Base-by-base conservation (phyloP, 352 stramenopile species). In the Globisporangium nagaii region DNA sequence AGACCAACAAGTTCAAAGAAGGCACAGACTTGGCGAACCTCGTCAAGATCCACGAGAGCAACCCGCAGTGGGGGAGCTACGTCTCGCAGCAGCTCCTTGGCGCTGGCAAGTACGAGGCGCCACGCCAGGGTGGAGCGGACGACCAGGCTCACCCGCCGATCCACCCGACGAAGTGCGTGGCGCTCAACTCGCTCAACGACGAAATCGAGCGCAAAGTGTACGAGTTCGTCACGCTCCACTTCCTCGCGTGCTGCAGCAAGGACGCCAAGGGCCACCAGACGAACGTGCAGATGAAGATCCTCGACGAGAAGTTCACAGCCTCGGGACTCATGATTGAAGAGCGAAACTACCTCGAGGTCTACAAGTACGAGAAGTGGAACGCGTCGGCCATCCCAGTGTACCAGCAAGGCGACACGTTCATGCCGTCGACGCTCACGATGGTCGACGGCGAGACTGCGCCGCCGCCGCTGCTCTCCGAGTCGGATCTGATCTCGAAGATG, bases 141-240 rank as follows among this genome's bases (percentile, higher is more conserved):
- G 96, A 99, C 56, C 92, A 98, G 58, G 95, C 93, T 1, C 98
- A 99, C 72, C 97, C 98, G 44, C 97, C 98, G 5, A 99, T 99
- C 70, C 97, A 99, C 57, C 97, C 97, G 11, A 98, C 95, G 8
- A 99, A 99, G 70, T 90, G 81, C 36, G 86, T 98, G 37, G 62
- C 72, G 22, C 54, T 87, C 31, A 66, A 59, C 57, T 86, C 69
- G 28, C 77, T 93, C 47, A 67, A 58, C 20, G 86, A 98, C 65
- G 64, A 78, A 0, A 86, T 79, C 19, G 91, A 99, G 69, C 84
- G 90, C 56, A 96, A 93, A 46, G 75, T 99, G 40, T 99, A 99
- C 69, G 96, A 98, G 62, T 91, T 99, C 25, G 84, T 99, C 12
- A 69, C 89, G 34, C 93, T 97, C 40, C 97, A 99, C 68, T 99